phyloP scores from a whole-genome alignment of 1,139 yeast species.

The Entelexis sorbosivorans region DNA sequence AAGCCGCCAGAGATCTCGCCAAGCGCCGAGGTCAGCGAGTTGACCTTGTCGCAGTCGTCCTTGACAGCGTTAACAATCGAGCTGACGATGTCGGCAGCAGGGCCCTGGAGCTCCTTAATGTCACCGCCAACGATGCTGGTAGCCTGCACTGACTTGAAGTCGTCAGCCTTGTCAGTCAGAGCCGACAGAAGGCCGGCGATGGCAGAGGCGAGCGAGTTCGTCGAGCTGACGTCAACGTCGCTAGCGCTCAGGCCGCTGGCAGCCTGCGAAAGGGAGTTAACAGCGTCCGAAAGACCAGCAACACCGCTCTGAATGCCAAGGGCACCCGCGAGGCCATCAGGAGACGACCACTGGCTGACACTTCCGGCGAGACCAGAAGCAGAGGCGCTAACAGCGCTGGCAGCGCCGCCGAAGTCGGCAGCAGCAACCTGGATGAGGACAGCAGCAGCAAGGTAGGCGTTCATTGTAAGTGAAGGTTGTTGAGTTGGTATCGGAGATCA shows the following conservation, averaged over 20 bases:
- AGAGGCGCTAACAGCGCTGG: conserved; percentile 12
- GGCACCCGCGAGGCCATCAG: conserved; percentile 22
- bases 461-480: conserved; percentile 11
- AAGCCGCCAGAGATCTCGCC: conserved; percentile 9
- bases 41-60: conserved; percentile 15
- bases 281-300: conserved; percentile 19
- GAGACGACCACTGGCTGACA: conserved; percentile 17
- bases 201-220: conserved; percentile 24
- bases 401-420: conserved; percentile 18
- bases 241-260: conserved; percentile 11
- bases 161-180: conserved; percentile 22
- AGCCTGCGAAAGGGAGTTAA: conserved; percentile 11
- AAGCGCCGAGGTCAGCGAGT: conserved; percentile 10
- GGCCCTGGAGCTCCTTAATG: conserved; percentile 21
- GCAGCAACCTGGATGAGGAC: conserved; percentile 15
- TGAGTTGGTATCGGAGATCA: conserved; percentile 5
- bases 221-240: conserved; percentile 8
- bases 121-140: conserved; percentile 23
- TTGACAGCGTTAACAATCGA: conserved; percentile 8
- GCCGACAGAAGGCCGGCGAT: conserved; percentile 20
- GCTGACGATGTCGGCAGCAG: conserved; percentile 31
- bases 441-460: conserved; percentile 20
- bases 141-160: conserved; percentile 23
- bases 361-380: conserved; percentile 16
- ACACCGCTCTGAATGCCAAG: conserved; percentile 22